phyloP scores from a whole-genome alignment of 2,329 filamentous ascomycete genomes.

The Fonsecaea multimorphosa region DNA sequence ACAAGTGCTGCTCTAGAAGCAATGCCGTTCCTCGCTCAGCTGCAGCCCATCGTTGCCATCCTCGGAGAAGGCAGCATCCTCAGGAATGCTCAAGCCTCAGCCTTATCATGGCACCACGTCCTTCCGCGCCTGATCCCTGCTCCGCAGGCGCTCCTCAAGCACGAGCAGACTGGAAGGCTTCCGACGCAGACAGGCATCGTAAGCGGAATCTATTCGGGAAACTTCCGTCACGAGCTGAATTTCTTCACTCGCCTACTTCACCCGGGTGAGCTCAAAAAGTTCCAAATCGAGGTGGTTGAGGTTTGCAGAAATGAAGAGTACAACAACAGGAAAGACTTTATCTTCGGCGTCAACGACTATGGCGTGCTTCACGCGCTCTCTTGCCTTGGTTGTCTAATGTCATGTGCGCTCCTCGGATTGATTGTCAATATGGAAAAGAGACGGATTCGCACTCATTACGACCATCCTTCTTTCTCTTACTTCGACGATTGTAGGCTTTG shows the following conservation, averaged over 20 bases:
- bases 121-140: constrained; percentile 67
- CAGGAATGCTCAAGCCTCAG: constrained; percentile 64
- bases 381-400: not conserved
- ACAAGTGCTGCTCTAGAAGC: no score
- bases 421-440: constrained; percentile 61
- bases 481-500: constrained; percentile 63
- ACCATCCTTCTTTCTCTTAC: constrained; percentile 60
- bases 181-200: constrained; percentile 62
- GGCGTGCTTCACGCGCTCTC: not conserved
- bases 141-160: constrained; percentile 65
- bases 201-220: constrained; percentile 65
- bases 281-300: constrained; percentile 49
- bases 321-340: not conserved
- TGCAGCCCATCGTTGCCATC: constrained; percentile 59
- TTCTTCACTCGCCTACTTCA: constrained; percentile 69
- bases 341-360: not conserved
- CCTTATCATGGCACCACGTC: constrained; percentile 62
- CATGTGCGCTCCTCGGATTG: constrained; percentile 54
- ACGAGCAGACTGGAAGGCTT: constrained; percentile 61
- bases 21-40: no score
- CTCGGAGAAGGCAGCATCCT: constrained; percentile 66
- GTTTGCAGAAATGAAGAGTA: constrained; percentile 41
- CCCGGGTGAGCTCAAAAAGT: constrained; percentile 47
- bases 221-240: constrained; percentile 61
- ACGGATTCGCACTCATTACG: constrained; percentile 61